Percentiles rank a stretch among this genome's conserved stretches.
phyloP scores from a whole-genome alignment of 164 flowering plant genomes.

The Chimonanthus salicifolius region DNA sequence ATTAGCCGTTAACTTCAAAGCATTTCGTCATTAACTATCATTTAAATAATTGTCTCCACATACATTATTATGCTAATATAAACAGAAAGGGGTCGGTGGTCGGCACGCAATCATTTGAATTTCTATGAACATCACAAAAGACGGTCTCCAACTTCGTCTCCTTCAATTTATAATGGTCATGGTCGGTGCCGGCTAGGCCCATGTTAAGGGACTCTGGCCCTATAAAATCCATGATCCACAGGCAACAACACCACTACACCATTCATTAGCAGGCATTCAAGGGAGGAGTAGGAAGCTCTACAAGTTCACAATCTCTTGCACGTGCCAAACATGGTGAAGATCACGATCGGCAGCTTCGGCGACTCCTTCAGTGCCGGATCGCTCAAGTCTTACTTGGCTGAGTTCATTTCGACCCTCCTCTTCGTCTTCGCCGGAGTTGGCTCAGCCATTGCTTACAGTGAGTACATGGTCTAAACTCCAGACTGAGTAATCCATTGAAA shows the following conservation, averaged over 20 bases:
- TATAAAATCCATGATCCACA: background rate
- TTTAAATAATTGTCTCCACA: constrained; percentile 11
- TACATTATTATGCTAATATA: constrained; percentile 1
- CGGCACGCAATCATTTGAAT: constrained; percentile 19
- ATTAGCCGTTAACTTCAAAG: background rate
- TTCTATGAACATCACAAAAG: background rate
- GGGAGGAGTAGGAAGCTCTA: background rate
- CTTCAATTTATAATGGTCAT: constrained; percentile 2
- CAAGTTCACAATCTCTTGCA: background rate
- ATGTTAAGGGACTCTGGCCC: background rate
- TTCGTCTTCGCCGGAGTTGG: constrained; percentile 82
- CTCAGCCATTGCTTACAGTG: constrained; percentile 64
- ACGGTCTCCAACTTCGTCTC: background rate
- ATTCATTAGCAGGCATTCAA: background rate
- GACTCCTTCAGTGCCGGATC: constrained; percentile 57
- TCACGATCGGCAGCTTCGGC: constrained; percentile 45
- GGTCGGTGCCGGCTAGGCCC: constrained; percentile 41
- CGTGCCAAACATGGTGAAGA: constrained; percentile 49
- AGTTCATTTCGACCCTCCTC: constrained; percentile 67
- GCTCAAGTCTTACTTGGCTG: constrained; percentile 50
- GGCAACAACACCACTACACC: background rate
- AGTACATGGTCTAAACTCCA: constrained; percentile 6
- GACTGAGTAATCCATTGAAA: too few relatives aligned
- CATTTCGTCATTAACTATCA: constrained; percentile 5
- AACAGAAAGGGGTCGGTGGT: constrained; percentile 22